Base-by-base conservation (phyloP, 2,329 filamentous ascomycete species). In the Sphaerulina vaccinii region DNA sequence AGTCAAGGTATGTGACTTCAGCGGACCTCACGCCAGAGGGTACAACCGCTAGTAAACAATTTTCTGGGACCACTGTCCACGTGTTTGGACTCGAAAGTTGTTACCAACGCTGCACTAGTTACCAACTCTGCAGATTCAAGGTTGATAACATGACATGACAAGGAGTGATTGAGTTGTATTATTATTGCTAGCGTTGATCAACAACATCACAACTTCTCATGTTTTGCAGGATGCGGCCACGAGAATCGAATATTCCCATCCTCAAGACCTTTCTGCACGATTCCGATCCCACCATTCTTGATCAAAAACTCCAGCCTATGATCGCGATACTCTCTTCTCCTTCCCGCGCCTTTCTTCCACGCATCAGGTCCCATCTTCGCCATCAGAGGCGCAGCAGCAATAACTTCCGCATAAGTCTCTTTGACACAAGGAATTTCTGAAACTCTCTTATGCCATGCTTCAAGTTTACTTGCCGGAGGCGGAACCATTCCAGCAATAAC, bases 281-380 rank as follows among this genome's bases (percentile, higher is more conserved):
- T 57, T 0, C 55, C 57, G 8, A 63, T 32, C 7, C 56, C 61
- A 21, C 61, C 61, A 46, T 51, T 57, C 52, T 63, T 63, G 16
- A 62, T 47, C 56, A 63, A 46, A 29, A 45, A 54, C 52, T 63
- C 61, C 23, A 63, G 44, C 19, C 61, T 36, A 55, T 65, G 61
- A 52, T 64, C 62, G 9, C 63, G 41, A 51, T 64, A 65, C 54
- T 65, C 59, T 19, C 62, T 51, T 50, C 42, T 55, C 29, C 56
- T 49, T 3, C 59, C 59, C 22, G 38, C 38, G 2, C 52, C 49
- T 33, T 50, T 47, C 37, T 49, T 54, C 44, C 48, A 61, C 2
- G 42, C 43, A 22, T 46, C 43, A 13, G 56, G 42, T 4, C 56
- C 59, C 48, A 45, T 44, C 11, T 32, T 43, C 15, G 35, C 40